phyloP scores from a whole-genome alignment of 2,329 filamentous ascomycete species.

The Volutella citrinella region DNA sequence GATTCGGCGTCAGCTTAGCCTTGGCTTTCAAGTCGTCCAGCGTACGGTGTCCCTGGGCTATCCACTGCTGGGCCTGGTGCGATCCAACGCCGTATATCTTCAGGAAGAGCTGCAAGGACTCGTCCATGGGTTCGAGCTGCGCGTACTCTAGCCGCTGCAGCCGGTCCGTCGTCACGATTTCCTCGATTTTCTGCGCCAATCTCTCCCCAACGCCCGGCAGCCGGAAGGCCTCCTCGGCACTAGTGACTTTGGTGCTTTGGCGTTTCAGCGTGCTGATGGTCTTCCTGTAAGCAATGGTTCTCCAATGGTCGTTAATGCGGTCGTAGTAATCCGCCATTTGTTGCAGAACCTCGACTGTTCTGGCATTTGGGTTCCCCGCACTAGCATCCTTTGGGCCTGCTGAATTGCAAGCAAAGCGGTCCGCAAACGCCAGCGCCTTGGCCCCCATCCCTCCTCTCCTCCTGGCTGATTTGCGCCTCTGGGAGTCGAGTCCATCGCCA shows the following conservation, averaged over 20 bases:
- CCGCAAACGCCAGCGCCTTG: slow-evolving; percentile 38
- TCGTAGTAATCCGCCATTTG: slow-evolving; percentile 78
- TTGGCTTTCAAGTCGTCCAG: slow-evolving; percentile 66
- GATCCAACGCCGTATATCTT: slow-evolving; percentile 77
- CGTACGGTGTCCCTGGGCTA: slow-evolving; percentile 69
- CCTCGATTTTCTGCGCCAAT: slow-evolving; percentile 82
- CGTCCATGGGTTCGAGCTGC: slow-evolving; percentile 62
- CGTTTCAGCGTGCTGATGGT: slow-evolving; percentile 71
- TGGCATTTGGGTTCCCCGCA: slow-evolving; percentile 64
- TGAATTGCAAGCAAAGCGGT: slow-evolving; percentile 53
- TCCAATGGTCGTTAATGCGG: slow-evolving; percentile 73
- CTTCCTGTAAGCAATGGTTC: slow-evolving; percentile 71
- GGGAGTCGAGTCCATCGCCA: slow-evolving; percentile 21
- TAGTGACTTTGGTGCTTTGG: slow-evolving; percentile 61
- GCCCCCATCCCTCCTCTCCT: slow-evolving; percentile 16
- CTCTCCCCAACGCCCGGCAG: slow-evolving; percentile 69
- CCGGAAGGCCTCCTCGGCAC: slow-evolving; percentile 63
- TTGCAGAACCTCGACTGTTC: slow-evolving; percentile 73
- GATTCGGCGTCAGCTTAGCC: slow-evolving; percentile 64
- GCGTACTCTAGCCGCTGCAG: slow-evolving; percentile 72
- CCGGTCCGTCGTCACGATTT: slow-evolving; percentile 73
- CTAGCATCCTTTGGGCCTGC: slow-evolving; percentile 45
- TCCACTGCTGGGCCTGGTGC: slow-evolving; percentile 70
- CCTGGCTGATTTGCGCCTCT: slow-evolving; percentile 14
- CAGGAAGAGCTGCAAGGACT: slow-evolving; percentile 66